These are phyloP conservation scores for Cryphonectria nitschkei DNA, from an alignment of 2,329 filamentous ascomycete species.

Conservation along the genomic window DNA sequence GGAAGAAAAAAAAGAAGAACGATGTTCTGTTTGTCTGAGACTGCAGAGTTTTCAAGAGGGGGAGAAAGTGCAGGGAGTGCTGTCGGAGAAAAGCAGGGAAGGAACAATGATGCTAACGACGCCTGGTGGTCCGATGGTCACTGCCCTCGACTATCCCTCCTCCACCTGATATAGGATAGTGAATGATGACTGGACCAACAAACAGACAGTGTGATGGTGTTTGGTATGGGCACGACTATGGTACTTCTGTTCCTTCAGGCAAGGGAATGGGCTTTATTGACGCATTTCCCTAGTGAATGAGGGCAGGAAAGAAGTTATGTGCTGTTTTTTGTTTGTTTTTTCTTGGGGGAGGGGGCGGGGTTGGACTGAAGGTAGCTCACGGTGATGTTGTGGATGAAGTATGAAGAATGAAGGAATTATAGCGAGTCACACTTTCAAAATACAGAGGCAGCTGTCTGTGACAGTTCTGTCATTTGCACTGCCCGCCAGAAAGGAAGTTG, in stretches of 20 bases:
- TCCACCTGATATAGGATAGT: not conserved
- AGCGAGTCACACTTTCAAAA: not conserved
- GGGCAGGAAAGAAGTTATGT: not conserved
- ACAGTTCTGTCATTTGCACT: not conserved
- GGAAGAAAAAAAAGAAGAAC: too few relatives aligned
- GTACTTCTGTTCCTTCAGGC: too few relatives aligned
- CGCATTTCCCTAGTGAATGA: not conserved
- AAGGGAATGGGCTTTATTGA: not conserved
- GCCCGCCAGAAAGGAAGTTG: not conserved
- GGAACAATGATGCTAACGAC: not conserved
- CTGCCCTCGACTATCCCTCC: not conserved
- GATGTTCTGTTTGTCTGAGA: too few relatives aligned
- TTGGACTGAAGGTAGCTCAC: not conserved
- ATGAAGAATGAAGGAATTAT: not conserved
- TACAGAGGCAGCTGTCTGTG: not conserved
- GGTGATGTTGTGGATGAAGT: too few relatives aligned
- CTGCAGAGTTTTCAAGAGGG: too few relatives aligned
- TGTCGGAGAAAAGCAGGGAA: not conserved
- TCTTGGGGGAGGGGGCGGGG: too few relatives aligned
- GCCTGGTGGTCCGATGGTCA: not conserved
- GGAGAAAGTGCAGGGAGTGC: not conserved
- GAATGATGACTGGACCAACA: not conserved
- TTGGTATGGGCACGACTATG: too few relatives aligned
- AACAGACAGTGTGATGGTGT: too few relatives aligned
- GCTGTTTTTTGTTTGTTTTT: too few relatives aligned